Evolutionary conservation across 441 rosid genomes (phyloP).

Genomic region (Populus tomentosa): DNA sequence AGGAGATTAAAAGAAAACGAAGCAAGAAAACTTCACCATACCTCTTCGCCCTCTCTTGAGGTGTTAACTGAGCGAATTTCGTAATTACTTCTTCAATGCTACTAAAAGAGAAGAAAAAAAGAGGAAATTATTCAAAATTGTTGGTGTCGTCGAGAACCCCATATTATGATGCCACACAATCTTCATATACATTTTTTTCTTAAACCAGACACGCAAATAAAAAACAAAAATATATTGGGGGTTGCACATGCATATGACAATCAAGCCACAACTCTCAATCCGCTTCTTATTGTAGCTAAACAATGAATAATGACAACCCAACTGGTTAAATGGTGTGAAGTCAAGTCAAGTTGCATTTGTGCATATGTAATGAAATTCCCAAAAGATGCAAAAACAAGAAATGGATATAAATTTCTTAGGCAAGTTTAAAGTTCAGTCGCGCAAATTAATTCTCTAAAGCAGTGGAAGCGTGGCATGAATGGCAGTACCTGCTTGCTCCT

Average conservation of each 20-base stretch:
- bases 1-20: not conserved
- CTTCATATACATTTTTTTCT: not conserved
- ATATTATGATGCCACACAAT: not conserved
- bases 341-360: not conserved
- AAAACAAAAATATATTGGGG: not conserved
- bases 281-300: not conserved
- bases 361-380: not conserved
- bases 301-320: not conserved
- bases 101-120: slow-evolving; percentile 14
- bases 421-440: not conserved
- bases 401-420: not conserved
- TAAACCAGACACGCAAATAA: not conserved
- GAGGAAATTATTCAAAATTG: not conserved
- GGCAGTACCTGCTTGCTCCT: slow-evolving; percentile 55
- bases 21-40: slow-evolving; percentile 9
- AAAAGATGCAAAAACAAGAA: not conserved
- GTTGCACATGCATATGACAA: not conserved
- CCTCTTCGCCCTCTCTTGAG: slow-evolving; percentile 85
- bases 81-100: slow-evolving; percentile 70
- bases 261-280: not conserved
- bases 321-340: not conserved
- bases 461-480: not conserved
- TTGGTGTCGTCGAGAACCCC: not conserved
- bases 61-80: slow-evolving; percentile 65
- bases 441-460: not conserved